Conservation (phyloP, 768 basidiomycete species). For the Hemileccinum impolitum region DNA sequence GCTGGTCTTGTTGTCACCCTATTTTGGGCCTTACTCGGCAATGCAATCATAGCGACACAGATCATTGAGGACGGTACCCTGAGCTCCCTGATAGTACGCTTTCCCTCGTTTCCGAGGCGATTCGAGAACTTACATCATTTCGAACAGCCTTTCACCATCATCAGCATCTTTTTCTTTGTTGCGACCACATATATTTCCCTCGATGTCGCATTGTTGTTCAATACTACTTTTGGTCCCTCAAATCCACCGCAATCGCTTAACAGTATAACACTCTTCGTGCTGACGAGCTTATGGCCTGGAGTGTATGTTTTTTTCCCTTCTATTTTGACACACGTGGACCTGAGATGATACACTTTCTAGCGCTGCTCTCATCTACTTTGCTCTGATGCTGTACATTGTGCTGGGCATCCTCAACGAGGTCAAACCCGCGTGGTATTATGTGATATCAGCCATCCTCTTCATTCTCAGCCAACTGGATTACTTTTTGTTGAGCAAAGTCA, state of each 20-base stretch:
- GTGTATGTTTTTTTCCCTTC: slow-evolving; percentile 46
- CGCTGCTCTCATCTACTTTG: slow-evolving; percentile 65
- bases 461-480: slow-evolving; percentile 77
- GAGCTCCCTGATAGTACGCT: slow-evolving; percentile 60
- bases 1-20: slow-evolving; percentile 71
- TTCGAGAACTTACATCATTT: neutral
- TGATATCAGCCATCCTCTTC: slow-evolving; percentile 72
- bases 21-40: slow-evolving; percentile 78
- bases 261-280: slow-evolving; percentile 75
- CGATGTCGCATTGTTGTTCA: slow-evolving; percentile 72
- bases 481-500: slow-evolving; percentile 73
- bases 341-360: slow-evolving; percentile 31
- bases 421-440: slow-evolving; percentile 77
- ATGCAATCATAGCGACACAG: slow-evolving; percentile 81
- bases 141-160: slow-evolving; percentile 57
- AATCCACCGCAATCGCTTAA: slow-evolving; percentile 53
- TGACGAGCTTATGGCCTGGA: slow-evolving; percentile 78
- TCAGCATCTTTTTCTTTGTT: slow-evolving; percentile 59
- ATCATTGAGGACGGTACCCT: slow-evolving; percentile 88
- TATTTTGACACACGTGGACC: neutral
- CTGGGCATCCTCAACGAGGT: slow-evolving; percentile 71
- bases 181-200: slow-evolving; percentile 81
- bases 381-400: slow-evolving; percentile 79
- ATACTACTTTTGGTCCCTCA: slow-evolving; percentile 56
- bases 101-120: neutral